These are phyloP conservation scores for Juglanconis juglandina DNA, from an alignment of 2,329 filamentous ascomycete genomes.

Conservation along the genomic window DNA sequence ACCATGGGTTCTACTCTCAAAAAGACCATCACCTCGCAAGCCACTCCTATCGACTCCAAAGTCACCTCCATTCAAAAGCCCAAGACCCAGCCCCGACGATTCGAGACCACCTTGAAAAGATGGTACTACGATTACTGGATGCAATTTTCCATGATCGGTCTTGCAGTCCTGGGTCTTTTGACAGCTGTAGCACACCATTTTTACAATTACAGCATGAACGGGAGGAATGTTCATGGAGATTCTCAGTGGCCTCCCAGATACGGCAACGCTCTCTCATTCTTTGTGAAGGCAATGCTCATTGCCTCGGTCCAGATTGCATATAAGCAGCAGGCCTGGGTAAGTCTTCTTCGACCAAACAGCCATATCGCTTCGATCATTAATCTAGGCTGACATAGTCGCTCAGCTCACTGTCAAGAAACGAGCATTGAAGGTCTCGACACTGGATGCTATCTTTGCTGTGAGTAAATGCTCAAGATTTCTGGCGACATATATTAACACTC, in stretches of 20 bases:
- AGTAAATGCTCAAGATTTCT: background rate
- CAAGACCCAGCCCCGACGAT: too few relatives aligned
- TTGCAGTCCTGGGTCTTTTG: constrained; percentile 12
- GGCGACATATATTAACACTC: too few relatives aligned
- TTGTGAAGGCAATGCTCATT: constrained; percentile 15
- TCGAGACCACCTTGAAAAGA: background rate
- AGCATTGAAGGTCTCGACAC: constrained; percentile 11
- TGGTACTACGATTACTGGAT: background rate
- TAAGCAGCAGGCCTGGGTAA: constrained; percentile 20
- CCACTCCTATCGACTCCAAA: background rate
- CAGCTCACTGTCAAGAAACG: constrained; percentile 16
- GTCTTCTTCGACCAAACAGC: background rate
- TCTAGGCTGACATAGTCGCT: background rate
- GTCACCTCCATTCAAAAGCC: background rate
- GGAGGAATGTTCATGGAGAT: constrained; percentile 6
- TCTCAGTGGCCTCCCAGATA: constrained; percentile 17
- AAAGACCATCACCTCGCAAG: background rate
- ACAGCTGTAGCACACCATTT: constrained; percentile 15
- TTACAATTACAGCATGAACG: constrained; percentile 14
- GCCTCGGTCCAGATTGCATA: constrained; percentile 16
- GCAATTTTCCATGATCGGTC: constrained; percentile 14
- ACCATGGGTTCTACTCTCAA: background rate
- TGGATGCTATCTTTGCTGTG: constrained; percentile 18
- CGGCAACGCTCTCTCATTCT: constrained; percentile 18
- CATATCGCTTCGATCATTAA: background rate